These are phyloP conservation scores for Anthracocystis panici-leucophaei DNA, from an alignment of 1,284 basidiomycete species.

Conservation along the genomic window DNA sequence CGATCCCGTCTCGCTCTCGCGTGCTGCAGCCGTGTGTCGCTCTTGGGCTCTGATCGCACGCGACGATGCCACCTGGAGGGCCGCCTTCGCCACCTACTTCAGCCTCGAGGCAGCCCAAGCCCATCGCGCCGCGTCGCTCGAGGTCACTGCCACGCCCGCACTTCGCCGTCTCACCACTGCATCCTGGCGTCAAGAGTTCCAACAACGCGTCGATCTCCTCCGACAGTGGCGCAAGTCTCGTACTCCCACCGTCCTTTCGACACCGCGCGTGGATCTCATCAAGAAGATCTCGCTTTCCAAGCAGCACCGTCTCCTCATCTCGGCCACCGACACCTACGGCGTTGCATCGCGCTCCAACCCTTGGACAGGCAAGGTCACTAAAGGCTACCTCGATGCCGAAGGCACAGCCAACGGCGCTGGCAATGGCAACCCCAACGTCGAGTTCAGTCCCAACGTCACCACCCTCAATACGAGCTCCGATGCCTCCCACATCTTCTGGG, in stretches of 20 bases:
- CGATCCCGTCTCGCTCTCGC: slow-evolving; percentile 76
- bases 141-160: slow-evolving; percentile 68
- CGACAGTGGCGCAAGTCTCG: slow-evolving; percentile 80
- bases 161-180: slow-evolving; percentile 74
- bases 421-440: slow-evolving; percentile 81
- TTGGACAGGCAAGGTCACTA: slow-evolving; percentile 76
- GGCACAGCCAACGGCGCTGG: slow-evolving; percentile 76
- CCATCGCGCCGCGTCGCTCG: slow-evolving; percentile 74
- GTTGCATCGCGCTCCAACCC: slow-evolving; percentile 81
- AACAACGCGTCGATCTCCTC: slow-evolving; percentile 53
- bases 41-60: slow-evolving; percentile 77
- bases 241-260: slow-evolving; percentile 73
- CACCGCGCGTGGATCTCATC: slow-evolving; percentile 62
- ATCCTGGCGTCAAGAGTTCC: slow-evolving; percentile 63
- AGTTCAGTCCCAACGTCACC: slow-evolving; percentile 79
- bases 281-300: slow-evolving; percentile 71
- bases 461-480: slow-evolving; percentile 75
- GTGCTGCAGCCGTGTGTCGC: slow-evolving; percentile 75
- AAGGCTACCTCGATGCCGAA: slow-evolving; percentile 80
- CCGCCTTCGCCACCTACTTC: slow-evolving; percentile 81
- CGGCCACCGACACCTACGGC: slow-evolving; percentile 78
- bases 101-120: slow-evolving; percentile 73
- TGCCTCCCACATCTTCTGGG: slow-evolving; percentile 81
- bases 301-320: slow-evolving; percentile 75
- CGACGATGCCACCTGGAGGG: slow-evolving; percentile 84